A percentile compares a stretch with the other conserved stretches of the same genome.
Evolutionary conservation across 2,329 filamentous ascomycete species (phyloP).

Genomic region (Cercospora sojina): DNA sequence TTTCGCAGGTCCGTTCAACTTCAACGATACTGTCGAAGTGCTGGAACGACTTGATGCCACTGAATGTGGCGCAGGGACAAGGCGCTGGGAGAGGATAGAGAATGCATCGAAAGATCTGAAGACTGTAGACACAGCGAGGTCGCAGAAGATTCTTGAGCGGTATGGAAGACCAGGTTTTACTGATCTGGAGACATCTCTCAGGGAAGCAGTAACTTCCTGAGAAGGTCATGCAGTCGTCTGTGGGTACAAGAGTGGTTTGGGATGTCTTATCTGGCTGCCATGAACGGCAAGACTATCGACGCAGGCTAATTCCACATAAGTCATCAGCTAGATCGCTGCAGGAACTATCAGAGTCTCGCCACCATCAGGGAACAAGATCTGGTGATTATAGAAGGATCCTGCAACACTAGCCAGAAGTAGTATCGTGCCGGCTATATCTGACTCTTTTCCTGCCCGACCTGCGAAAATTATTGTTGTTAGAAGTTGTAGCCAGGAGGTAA

Average conservation of each 20-base stretch:
- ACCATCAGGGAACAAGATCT: not conserved
- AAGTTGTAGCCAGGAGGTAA: not conserved
- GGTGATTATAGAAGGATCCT: not conserved
- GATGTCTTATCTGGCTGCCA: no score
- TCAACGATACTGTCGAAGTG: not conserved
- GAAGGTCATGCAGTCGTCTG: not conserved
- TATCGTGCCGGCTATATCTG: not conserved
- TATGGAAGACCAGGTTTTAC: constrained; percentile 1
- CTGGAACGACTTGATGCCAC: not conserved
- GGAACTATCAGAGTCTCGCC: not conserved
- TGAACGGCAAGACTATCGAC: not conserved
- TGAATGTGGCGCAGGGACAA: not conserved
- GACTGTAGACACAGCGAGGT: constrained; percentile 4
- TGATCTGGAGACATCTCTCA: not conserved
- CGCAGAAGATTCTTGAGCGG: not conserved
- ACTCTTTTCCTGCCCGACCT: not conserved
- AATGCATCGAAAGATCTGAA: constrained; percentile 3
- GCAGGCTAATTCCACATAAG: not conserved
- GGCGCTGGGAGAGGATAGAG: not conserved
- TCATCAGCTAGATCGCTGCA: not conserved
- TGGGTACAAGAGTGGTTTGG: not conserved
- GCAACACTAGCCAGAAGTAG: not conserved
- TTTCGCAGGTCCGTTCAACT: constrained; percentile 6
- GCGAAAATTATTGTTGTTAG: not conserved
- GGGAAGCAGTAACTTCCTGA: not conserved